Evolutionary conservation across 805 yeast species (phyloP).

Genomic region (Hanseniaspora clermontiae): DNA sequence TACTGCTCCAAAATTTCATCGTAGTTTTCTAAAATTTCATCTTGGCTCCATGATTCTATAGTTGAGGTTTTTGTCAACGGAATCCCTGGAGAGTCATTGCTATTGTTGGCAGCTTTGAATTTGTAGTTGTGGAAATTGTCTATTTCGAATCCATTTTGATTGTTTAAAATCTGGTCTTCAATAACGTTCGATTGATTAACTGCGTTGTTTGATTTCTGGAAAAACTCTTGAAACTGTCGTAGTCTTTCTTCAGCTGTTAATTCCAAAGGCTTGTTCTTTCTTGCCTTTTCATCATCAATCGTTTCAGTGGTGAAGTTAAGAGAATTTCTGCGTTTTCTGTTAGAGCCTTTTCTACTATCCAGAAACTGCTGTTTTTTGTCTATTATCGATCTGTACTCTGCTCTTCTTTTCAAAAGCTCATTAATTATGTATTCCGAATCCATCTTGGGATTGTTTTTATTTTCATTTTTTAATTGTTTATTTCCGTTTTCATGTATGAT

Average conservation of each 20-base stretch:
- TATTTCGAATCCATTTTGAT: slow-evolving; percentile 1
- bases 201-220: neutral
- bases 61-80: neutral
- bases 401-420: slow-evolving; percentile 7
- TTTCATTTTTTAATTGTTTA: neutral
- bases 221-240: slow-evolving; percentile 11
- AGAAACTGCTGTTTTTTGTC: neutral
- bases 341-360: neutral
- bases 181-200: neutral
- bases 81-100: neutral
- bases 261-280: neutral
- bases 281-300: neutral
- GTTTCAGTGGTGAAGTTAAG: neutral
- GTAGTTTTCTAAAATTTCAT: slow-evolving; percentile 10
- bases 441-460: slow-evolving; percentile 1
- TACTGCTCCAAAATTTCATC: slow-evolving; percentile 11
- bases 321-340: neutral
- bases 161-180: neutral
- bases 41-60: slow-evolving; percentile 6
- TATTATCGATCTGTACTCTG: slow-evolving; percentile 6
- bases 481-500: neutral
- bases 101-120: neutral
- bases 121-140: slow-evolving; percentile 11
- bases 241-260: slow-evolving; percentile 6
- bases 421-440: slow-evolving; percentile 11